Evolutionary conservation across 768 basidiomycete genomes (phyloP).

Genomic region (Phanerodontia chrysosporium): DNA sequence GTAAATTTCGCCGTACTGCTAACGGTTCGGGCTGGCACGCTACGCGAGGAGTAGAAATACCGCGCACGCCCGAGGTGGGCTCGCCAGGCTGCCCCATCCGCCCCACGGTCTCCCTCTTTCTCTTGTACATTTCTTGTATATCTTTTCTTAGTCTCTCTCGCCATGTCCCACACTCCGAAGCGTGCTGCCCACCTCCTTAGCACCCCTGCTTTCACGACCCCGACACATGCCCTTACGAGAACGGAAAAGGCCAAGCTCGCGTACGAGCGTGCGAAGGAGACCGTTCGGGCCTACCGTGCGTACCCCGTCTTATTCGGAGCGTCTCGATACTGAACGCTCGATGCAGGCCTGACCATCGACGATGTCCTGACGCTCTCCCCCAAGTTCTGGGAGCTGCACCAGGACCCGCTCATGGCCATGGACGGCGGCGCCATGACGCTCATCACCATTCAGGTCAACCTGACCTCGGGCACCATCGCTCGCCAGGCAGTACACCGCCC

Average conservation of each 20-base stretch:
- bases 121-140: background rate
- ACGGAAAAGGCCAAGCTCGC: constrained; percentile 13
- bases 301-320: background rate
- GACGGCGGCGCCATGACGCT: constrained; percentile 23
- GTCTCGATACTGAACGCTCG: background rate
- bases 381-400: constrained; percentile 26
- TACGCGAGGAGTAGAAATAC: background rate
- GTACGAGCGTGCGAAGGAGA: constrained; percentile 21
- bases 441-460: constrained; percentile 26
- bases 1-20: background rate
- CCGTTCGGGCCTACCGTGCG: constrained; percentile 20
- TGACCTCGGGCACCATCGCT: constrained; percentile 22
- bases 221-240: constrained; percentile 11
- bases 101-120: background rate
- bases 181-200: constrained; percentile 11
- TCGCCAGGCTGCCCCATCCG: background rate
- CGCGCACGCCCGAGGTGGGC: background rate
- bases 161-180: constrained; percentile 4
- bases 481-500: constrained; percentile 19
- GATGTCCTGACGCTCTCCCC: constrained; percentile 21
- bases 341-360: constrained; percentile 17
- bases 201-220: constrained; percentile 13
- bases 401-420: constrained; percentile 18
- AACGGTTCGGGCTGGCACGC: background rate
- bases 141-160: background rate